A percentile compares a stretch with the other conserved stretches of the same genome.
Evolutionary conservation across 2,329 filamentous ascomycete genomes (phyloP).

Genomic region (Colletotrichum lini): DNA sequence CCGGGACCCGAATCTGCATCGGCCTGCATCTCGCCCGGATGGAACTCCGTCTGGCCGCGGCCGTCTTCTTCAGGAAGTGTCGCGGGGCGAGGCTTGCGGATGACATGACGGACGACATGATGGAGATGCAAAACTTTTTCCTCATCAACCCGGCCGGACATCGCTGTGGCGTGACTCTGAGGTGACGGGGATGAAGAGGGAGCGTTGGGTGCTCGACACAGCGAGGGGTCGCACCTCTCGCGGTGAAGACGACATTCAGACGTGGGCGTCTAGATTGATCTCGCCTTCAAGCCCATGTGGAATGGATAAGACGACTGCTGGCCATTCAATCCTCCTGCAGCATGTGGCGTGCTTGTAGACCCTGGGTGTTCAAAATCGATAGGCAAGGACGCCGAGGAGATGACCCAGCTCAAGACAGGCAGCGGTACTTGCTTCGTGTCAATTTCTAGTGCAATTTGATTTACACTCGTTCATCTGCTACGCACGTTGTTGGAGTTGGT

Average conservation of each 20-base stretch:
- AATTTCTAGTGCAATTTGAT: too few relatives aligned
- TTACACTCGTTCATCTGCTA: background rate
- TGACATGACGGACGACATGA: constrained; percentile 54
- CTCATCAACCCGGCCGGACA: constrained; percentile 50
- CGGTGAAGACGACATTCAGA: too few relatives aligned
- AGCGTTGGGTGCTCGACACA: too few relatives aligned
- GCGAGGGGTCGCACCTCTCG: too few relatives aligned
- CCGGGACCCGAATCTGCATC: constrained; percentile 63
- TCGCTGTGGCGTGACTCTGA: constrained; percentile 48
- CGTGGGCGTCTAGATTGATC: too few relatives aligned
- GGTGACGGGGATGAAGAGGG: too few relatives aligned
- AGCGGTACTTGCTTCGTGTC: background rate
- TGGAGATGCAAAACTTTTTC: constrained; percentile 53
- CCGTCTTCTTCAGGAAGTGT: constrained; percentile 66
- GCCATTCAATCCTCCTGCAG: background rate
- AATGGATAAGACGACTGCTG: too few relatives aligned
- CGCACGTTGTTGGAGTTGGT: background rate
- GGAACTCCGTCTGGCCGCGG: constrained; percentile 66
- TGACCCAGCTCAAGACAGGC: background rate
- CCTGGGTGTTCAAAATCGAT: background rate
- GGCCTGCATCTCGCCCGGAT: constrained; percentile 71
- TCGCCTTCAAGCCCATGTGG: too few relatives aligned
- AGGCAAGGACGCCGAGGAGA: too few relatives aligned
- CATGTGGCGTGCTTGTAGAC: background rate
- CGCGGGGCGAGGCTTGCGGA: constrained; percentile 51